Base-by-base conservation (phyloP, 306 rosid species). In the Acacia confusa region DNA sequence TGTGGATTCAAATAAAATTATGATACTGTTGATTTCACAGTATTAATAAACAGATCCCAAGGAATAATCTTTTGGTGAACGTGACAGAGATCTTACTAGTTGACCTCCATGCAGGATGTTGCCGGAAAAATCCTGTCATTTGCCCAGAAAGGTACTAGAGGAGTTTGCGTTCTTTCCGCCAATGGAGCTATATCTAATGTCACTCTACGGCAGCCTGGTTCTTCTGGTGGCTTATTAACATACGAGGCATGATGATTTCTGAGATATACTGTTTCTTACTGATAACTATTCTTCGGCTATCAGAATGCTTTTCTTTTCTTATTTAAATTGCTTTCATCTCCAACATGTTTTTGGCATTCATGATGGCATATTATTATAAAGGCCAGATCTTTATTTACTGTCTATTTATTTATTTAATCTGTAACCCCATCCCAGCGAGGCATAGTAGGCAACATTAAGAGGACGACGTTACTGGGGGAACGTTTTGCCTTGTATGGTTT, bases 151-250 rank as follows among this genome's bases (percentile, higher is more conserved):
- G 89, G 92, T 76, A 88, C 87, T 38, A 82, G 97, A 78, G 94
- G 90, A 76, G 24, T 91, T 71, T 92, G 93, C 68, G 80, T 92
- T 89, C 97, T 94, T 75, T 85, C 94, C 28, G 97, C 97, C 52
- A 92, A 86, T 82, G 98, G 98, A 74, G 78, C 93, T 76, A 89
- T 94, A 79, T 92, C 98, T 13, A 88, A 89, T 73, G 98, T 90
- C 47, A 89, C 97, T 36, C 83, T 94, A 74, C 88, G 91, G 75
- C 97, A 87, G 78, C 90, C 92, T 0, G 92, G 93, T 60, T 90
- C 93, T 66, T 80, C 93, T 74, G 93, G 91, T 79, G 94, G 94
- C 64, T 83, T 88, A 27, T 81, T 91, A 85, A 91, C 98, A 65
- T 94, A 92, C 12, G 98, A 94, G 98, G 98, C 72, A 85, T 70